Evolutionary conservation across 2,329 filamentous ascomycete genomes (phyloP), one percentile per base, ranked within the genome.

Genomic region (Phialocephala sp.): DNA sequence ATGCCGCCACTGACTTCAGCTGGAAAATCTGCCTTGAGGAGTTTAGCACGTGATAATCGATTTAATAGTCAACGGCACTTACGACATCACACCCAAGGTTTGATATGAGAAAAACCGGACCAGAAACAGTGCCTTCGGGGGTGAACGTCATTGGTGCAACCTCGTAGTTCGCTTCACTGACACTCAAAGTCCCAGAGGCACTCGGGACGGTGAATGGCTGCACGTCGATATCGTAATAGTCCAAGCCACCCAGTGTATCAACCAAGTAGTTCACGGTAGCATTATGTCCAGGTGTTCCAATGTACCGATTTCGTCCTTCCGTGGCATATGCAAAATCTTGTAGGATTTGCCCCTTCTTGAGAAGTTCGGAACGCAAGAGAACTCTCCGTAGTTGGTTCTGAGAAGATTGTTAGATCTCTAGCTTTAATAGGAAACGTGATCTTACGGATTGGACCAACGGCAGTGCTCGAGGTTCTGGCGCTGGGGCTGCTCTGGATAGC

Each of bases 11-110:
- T 74, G 6, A 90, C 78, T 32, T 64, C 61, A 2, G 81, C 73
- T 2, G 90, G 85, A 74, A 86, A 93, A 77, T 93, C 89, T 6
- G 81, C 79, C 8, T 80, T n/a, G n/a, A 37, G 8, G 15, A 20
- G 8, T 15, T 55, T 35, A 54, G 27, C 20, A 54, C 5, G 12
- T 2, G 37, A 18, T 58, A 3, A 22, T 32, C 14, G 12, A 32
- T 32, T 32, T 32, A 47, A 4, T 18, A 8, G 5, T 27, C 2
- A 24, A n/a, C 27, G 15, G n/a, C n/a, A 67, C 66, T 50, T 52
- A 67, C 64, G 55, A 69, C 69, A 37, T 66, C 61, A 43, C 70
- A 72, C 18, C 68, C 70, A 58, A 69, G 35, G n/a, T 71, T 71
- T n/a, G 67, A 64, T 32, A 72, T 67, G 37, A 60, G 32, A 5